A percentile compares a stretch with the other conserved stretches of the same genome.
Evolutionary conservation across 805 yeast genomes (phyloP).

Genomic region (Myxozyma neotropica): DNA sequence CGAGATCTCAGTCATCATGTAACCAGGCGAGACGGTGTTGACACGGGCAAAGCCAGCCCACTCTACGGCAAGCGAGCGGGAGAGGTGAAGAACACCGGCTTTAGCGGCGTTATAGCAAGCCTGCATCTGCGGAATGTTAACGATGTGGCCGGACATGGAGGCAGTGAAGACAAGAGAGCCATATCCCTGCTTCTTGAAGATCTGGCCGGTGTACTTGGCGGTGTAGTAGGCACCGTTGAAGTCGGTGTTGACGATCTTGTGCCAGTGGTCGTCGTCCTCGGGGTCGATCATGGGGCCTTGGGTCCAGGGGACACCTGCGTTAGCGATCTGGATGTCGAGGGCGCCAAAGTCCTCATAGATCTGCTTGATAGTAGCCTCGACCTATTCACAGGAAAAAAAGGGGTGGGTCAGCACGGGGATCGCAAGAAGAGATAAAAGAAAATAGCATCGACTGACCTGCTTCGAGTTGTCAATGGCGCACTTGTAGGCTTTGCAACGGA

Average conservation of each 20-base stretch:
- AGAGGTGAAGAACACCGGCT: slow-evolving; percentile 78
- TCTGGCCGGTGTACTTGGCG: slow-evolving; percentile 72
- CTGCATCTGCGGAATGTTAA: slow-evolving; percentile 83
- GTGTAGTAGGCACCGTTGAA: slow-evolving; percentile 77
- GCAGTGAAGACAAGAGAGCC: slow-evolving; percentile 86
- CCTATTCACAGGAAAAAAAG: no score
- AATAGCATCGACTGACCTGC: slow-evolving; percentile 31
- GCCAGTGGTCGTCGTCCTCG: slow-evolving; percentile 60
- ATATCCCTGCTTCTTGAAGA: slow-evolving; percentile 69
- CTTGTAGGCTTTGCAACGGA: slow-evolving; percentile 65
- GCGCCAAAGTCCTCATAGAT: slow-evolving; percentile 72
- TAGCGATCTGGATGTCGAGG: slow-evolving; percentile 82
- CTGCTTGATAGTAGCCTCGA: slow-evolving; percentile 52
- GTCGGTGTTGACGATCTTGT: slow-evolving; percentile 71
- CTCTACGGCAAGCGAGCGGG: slow-evolving; percentile 79
- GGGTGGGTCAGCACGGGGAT: no score
- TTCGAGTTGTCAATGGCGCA: slow-evolving; percentile 56
- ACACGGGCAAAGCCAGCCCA: slow-evolving; percentile 90
- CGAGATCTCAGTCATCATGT: slow-evolving; percentile 68
- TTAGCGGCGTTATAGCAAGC: slow-evolving; percentile 85
- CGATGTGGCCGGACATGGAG: slow-evolving; percentile 87
- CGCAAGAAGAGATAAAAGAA: no score
- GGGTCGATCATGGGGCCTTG: slow-evolving; percentile 58
- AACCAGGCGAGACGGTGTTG: slow-evolving; percentile 84
- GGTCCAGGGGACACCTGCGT: slow-evolving; percentile 87